These are phyloP conservation scores for Irpex sp. DNA, from an alignment of 1,284 basidiomycete genomes.

Conservation along the genomic window DNA sequence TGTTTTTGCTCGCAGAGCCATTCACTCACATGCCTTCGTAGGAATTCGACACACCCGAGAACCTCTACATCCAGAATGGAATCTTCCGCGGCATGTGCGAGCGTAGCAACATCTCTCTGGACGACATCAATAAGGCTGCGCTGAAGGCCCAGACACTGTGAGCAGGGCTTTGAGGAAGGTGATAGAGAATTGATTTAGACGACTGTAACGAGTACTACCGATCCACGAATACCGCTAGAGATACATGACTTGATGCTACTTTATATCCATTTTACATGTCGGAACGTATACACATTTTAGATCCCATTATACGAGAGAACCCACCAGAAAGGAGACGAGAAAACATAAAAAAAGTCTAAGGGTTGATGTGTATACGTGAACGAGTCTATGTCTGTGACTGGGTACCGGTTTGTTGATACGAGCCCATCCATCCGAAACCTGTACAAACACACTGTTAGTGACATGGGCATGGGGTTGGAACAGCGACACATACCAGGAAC, in stretches of 20 bases:
- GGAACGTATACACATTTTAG: constrained; percentile 1
- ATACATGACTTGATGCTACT: constrained; percentile 8
- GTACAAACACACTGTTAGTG: not conserved
- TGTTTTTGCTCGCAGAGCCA: not conserved
- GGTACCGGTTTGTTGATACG: constrained; percentile 4
- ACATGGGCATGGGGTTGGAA: not conserved
- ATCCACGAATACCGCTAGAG: constrained; percentile 3
- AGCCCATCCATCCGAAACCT: constrained; percentile 17
- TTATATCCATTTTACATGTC: not conserved
- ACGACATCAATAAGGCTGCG: constrained; percentile 41
- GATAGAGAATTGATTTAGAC: not conserved
- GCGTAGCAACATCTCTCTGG: constrained; percentile 48
- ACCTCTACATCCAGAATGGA: constrained; percentile 53
- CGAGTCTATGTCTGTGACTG: not conserved
- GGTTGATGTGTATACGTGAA: not conserved
- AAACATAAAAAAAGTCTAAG: not conserved
- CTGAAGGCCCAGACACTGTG: constrained; percentile 10
- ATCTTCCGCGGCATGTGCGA: constrained; percentile 72
- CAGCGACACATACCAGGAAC: constrained; percentile 41
- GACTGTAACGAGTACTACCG: not conserved
- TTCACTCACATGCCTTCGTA: constrained; percentile 19
- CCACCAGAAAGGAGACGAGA: not conserved
- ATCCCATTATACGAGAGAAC: not conserved
- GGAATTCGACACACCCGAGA: constrained; percentile 70
- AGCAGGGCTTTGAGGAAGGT: not conserved